Evolutionary conservation across 108 stramenopile genomes (phyloP), one percentile per base, ranked within the genome.

Genomic region (Licmophora abbreviata): DNA sequence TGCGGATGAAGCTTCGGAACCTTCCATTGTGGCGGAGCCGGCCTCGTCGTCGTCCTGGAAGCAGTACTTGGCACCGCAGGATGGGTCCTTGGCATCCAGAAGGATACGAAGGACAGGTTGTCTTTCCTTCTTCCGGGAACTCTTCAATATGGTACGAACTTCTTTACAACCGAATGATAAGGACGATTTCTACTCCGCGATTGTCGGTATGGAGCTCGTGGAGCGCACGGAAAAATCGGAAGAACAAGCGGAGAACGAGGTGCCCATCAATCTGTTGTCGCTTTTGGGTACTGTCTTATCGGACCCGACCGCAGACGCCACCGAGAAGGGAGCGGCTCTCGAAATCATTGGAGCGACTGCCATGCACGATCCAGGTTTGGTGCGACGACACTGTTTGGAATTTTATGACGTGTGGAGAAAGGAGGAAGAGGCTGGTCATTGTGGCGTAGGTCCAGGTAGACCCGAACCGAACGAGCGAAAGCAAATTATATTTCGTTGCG

Each of bases 71-170:
- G 79, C 72, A 25, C 86, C 90, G 1, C 90, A 88, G 34, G 90
- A 92, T 71, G 59, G 57, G 17, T 85, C 86, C 9, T 50, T 83
- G 31, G 57, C 52, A 9, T 88, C 86, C 14, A 73, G 90, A 24
- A 58, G 49, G 31, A 56, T 72, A 22, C 71, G 90, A 32, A 66
- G 79, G 33, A 52, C 71, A 8, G 90, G 85, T 0, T 84, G 86
- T 43, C 50, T 92, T 27, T 66, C 64, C 11, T 92, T 92, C 64
- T 52, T 92, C 18, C 65, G 72, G 27, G 90, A 92, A 47, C 58
- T 92, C 3, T 92, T 92, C 63, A 79, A 79, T 61, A 85, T 88
- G 90, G 86, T 83, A 7, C 76, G 84, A 41, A 56, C 66, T 47
- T 79, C 79, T 3, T 59, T 92, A 34, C 80, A 92, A 38, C 90